Evolutionary conservation across 192 early-diverging fungal genomes (phyloP).

Genomic region (Linnemannia exigua): DNA sequence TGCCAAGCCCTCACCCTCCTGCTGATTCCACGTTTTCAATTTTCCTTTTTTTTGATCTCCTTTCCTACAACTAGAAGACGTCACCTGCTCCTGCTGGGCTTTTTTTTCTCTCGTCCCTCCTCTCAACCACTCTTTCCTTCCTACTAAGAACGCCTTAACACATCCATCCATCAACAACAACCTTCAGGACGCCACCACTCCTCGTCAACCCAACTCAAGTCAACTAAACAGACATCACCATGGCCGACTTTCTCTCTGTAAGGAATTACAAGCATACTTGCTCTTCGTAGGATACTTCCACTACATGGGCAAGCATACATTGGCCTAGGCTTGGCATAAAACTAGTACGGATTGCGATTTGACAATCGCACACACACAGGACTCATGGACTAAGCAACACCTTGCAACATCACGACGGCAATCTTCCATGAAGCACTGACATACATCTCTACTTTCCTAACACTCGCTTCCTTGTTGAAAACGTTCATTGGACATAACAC

Average conservation of each 20-base stretch:
- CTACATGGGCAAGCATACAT: not conserved
- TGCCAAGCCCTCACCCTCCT: not conserved
- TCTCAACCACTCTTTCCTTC: too few species aligned
- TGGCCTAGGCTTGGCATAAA: not conserved
- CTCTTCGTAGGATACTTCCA: not conserved
- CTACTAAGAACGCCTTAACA: too few species aligned
- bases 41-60: not conserved
- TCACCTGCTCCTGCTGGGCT: not conserved
- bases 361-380: not conserved
- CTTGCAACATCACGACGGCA: not conserved
- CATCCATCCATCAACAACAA: not conserved
- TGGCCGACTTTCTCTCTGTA: constrained; percentile 51
- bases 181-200: not conserved
- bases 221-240: not conserved
- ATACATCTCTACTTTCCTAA: too few species aligned
- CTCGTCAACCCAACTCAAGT: not conserved
- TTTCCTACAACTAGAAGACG: not conserved
- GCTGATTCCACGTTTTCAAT: not conserved
- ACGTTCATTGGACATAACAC: not conserved
- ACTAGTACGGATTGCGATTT: not conserved
- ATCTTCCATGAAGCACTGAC: too few species aligned
- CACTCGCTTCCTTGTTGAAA: too few species aligned
- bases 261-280: not conserved
- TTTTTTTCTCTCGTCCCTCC: too few species aligned
- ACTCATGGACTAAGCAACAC: not conserved